Base-by-base conservation (phyloP, 106 monocot species). In the Dioscorea zingiberensis region DNA sequence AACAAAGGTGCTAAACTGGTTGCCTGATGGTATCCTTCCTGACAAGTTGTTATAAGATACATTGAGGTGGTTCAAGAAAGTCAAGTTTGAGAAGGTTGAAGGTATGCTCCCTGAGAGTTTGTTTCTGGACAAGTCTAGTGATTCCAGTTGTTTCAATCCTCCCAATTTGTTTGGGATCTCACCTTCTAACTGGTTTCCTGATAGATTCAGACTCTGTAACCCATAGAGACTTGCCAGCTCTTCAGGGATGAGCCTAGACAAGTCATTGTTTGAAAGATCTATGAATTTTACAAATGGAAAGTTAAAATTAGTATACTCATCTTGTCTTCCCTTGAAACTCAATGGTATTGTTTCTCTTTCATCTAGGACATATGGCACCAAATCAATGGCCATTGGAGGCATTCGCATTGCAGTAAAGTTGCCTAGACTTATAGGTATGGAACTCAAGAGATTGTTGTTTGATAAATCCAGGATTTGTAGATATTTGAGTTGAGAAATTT, bases 21-120 rank as follows among this genome's bases (percentile, higher is more conserved):
- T 49, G 13, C 77, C 71, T 0, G 60, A 47, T 7, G 81, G 81
- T 24, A 81, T 73, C 15, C 32, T 57, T 15, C 76, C 76, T 1
- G 71, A 72, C 1, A 81, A 27, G 56, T 76, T 68, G 26, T 76
- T 77, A 21, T 68, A 68, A 0, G 72, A 81, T 28, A 81, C 3
- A 58, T 81, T 76, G 27, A 76, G 53, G 71, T 66, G 5, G 27
- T 15, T 58, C 18, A 81, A 66, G 12, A 9, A 66, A 19, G 55
- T 24, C 55, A 81, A 48, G 15, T 11, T 2, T 0, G 58, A 62
- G 13, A 81, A 55, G 62, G 8, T 55, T 3, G 22, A 13, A 44
- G 81, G 76, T 48, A 82, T 77, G 12, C 13, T 47, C 21, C 81
- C 81, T 2, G 66, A 55, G 22, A 81, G 32, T 0, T 57, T n/a